Base-by-base conservation (phyloP, 148 eudicot species). In the Chenopodium berlandieri region DNA sequence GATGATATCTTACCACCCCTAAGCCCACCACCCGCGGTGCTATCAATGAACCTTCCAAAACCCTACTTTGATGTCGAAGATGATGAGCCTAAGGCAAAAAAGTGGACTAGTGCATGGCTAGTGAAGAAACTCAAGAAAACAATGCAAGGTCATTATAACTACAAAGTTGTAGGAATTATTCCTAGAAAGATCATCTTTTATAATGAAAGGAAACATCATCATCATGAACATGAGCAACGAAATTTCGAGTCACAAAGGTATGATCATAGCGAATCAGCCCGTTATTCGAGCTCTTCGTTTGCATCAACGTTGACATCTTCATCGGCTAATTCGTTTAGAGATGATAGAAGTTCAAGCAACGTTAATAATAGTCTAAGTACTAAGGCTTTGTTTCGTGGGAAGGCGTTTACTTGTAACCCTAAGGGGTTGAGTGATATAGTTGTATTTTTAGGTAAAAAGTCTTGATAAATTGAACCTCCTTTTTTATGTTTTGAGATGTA, bases 11-110 rank as follows among this genome's bases (percentile, higher is more conserved):
- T 89, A 19, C 90, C 89, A 4, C 92, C 93, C 8, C 82, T 89
- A 0, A 88, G 89, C 48, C 97, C 97, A 2, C 90, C 97, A 2
- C 93, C 94, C 0, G 84, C 88, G 0, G 72, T 84, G n/a, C 88
- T 88, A 27, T 81, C 91, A 75, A 75, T 79, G 78, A 83, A 81
- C 47, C 78, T 91, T 2, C 89, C 90, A 0, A 89, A 69, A 32
- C 90, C 90, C 12, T 79, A 69, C 78, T 62, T 40, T 23, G 71
- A 62, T 17, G n/a, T 66, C 69, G 2, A 40, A 40, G 44, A 40
- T 20, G 37, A 77, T 47, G 86, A 74, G 75, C 71, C 79, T 10
- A 84, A 81, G 54, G 71, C 77, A 9, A 78, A 19, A 73, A 82
- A 40, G 70, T 85, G 87, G 87, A 67, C 84, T 32, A 77, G 75